Conservation (phyloP, 164 flowering plant genomes). For the Saururus chinensis region DNA sequence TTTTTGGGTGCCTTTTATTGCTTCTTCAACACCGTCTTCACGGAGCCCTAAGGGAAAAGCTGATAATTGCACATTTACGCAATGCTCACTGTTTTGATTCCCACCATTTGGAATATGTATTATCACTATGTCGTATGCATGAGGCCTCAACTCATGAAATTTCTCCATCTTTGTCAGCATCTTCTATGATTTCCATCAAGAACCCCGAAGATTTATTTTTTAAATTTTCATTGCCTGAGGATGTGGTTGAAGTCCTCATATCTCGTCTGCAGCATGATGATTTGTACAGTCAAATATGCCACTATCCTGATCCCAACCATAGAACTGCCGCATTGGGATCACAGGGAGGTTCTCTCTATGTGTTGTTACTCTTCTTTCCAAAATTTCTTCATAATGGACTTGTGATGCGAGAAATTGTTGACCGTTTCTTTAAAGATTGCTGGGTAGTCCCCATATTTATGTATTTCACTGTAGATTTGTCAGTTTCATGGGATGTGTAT, state of each 20-base stretch:
- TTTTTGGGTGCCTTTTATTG: conserved; percentile 20
- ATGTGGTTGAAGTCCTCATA: conserved; percentile 16
- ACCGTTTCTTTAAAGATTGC: conserved; percentile 17
- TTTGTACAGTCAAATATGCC: conserved; percentile 10
- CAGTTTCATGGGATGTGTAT: conserved; percentile 18
- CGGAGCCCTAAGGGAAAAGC: conserved; percentile 18
- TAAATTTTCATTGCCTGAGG: conserved; percentile 19
- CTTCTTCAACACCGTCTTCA: conserved; percentile 18
- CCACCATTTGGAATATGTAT: conserved; percentile 12
- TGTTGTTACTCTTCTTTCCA: conserved; percentile 16
- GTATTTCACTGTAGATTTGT: conserved; percentile 20
- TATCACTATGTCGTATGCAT: conserved; percentile 14
- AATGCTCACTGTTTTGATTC: conserved; percentile 10
- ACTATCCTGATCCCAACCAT: conserved; percentile 23
- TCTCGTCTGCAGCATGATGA: conserved; percentile 17
- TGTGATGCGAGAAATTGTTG: conserved; percentile 23
- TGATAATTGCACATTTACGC: conserved; percentile 18
- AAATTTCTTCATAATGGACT: conserved; percentile 15
- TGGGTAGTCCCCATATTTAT: conserved; percentile 19
- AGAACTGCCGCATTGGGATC: conserved; percentile 20
- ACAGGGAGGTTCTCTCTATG: conserved; percentile 17
- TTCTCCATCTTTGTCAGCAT: conserved; percentile 2
- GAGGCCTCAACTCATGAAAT: neutral
- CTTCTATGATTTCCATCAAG: conserved; percentile 12
- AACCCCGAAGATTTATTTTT: conserved; percentile 18